phyloP scores from a whole-genome alignment of 768 basidiomycete species.

The Agaricus blazei region DNA sequence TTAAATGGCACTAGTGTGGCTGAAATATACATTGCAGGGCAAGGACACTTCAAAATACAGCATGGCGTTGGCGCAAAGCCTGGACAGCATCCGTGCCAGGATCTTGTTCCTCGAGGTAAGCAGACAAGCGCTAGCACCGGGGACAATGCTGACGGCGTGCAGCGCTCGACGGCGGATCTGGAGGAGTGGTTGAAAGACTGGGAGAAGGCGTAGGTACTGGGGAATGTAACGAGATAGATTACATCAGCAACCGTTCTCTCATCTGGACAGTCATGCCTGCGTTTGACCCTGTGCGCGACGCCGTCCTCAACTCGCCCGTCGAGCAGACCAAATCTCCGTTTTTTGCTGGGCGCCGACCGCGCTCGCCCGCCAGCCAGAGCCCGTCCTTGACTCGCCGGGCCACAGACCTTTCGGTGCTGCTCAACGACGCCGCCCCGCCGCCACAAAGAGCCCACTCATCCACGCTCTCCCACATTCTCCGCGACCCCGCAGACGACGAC shows the following conservation, averaged over 20 bases:
- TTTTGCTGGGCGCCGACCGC: slow-evolving; percentile 18
- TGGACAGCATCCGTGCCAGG: slow-evolving; percentile 63
- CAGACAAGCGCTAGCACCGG: background rate
- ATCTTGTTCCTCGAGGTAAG: slow-evolving; percentile 59
- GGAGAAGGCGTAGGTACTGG: background rate
- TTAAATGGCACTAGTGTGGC: slow-evolving; percentile 14
- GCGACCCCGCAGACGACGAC: slow-evolving; percentile 23
- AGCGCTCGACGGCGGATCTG: slow-evolving; percentile 61
- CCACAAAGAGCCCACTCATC: slow-evolving; percentile 29
- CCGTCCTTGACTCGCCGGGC: slow-evolving; percentile 55
- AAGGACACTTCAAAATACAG: slow-evolving; percentile 69
- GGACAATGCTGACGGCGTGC: background rate
- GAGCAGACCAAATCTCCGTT: slow-evolving; percentile 33
- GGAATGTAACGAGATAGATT: slow-evolving; percentile 9
- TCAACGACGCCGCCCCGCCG: slow-evolving; percentile 48
- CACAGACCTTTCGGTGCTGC: slow-evolving; percentile 72
- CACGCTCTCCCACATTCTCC: slow-evolving; percentile 37
- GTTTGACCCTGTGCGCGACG: slow-evolving; percentile 86
- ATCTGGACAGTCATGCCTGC: slow-evolving; percentile 45
- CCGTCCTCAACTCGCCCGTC: slow-evolving; percentile 74
- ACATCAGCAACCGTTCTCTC: slow-evolving; percentile 17
- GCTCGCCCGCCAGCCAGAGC: slow-evolving; percentile 33
- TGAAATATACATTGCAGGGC: slow-evolving; percentile 31
- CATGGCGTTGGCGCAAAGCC: slow-evolving; percentile 56
- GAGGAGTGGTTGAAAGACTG: slow-evolving; percentile 40